Evolutionary conservation across 352 stramenopile species (phyloP).

Genomic region (Thalassiosira hispida): DNA sequence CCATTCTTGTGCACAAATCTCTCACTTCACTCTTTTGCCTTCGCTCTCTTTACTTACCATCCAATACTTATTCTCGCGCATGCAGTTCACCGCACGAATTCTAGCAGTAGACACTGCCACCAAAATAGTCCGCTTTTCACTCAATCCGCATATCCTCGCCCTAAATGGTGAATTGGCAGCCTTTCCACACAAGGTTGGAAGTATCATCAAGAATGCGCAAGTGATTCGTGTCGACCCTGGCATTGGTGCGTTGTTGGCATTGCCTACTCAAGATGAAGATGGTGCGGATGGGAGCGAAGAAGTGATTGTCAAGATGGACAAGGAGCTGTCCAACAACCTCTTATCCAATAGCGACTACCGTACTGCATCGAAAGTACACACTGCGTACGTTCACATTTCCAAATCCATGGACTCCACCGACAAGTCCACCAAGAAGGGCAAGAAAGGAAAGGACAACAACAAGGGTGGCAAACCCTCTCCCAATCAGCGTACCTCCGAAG

Average conservation of each 20-base stretch:
- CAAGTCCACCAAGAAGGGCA: slow-evolving; percentile 29
- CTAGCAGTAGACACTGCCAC: slow-evolving; percentile 76
- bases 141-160: slow-evolving; percentile 75
- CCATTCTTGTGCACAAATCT: too few relatives aligned
- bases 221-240: slow-evolving; percentile 82
- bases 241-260: slow-evolving; percentile 78
- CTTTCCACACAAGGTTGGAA: slow-evolving; percentile 56
- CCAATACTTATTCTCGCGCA: slow-evolving; percentile 20
- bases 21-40: too few relatives aligned
- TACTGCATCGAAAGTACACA: slow-evolving; percentile 48
- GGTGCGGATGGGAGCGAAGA: slow-evolving; percentile 20
- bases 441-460: slow-evolving; percentile 41
- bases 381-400: slow-evolving; percentile 85
- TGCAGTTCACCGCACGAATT: slow-evolving; percentile 72
- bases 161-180: slow-evolving; percentile 29
- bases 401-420: slow-evolving; percentile 75
- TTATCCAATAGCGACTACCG: slow-evolving; percentile 54
- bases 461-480: slow-evolving; percentile 1
- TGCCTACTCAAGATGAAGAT: slow-evolving; percentile 46
- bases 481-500: slow-evolving; percentile 50
- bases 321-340: slow-evolving; percentile 58
- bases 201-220: slow-evolving; percentile 67
- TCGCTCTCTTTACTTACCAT: not conserved
- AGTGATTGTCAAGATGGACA: slow-evolving; percentile 34
- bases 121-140: slow-evolving; percentile 82